Conservation (phyloP, 805 yeast species). For the Zygoascus biomembranicola region DNA sequence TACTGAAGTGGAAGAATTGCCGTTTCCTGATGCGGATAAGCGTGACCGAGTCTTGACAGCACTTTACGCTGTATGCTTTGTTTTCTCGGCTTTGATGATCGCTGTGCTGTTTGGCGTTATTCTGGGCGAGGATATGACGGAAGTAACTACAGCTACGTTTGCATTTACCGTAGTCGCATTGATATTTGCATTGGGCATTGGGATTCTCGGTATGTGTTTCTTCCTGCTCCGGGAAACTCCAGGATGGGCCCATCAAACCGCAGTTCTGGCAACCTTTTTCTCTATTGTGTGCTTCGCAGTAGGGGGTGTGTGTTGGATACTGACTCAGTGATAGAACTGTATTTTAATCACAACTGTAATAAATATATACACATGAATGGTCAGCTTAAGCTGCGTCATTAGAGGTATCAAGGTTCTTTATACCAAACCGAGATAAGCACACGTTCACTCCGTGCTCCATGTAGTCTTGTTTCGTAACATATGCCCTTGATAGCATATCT, state of each 20-base stretch:
- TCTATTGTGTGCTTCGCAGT: conserved; percentile 36
- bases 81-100: conserved; percentile 35
- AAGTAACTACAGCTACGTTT: conserved; percentile 21
- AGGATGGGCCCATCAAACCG: conserved; percentile 35
- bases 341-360: neutral
- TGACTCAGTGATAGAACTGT: conserved; percentile 7
- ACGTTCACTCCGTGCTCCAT: conserved; percentile 71
- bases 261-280: conserved; percentile 37
- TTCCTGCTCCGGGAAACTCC: conserved; percentile 35
- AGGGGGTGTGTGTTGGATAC: conserved; percentile 34
- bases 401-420: conserved; percentile 11
- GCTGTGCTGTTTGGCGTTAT: conserved; percentile 39
- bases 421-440: conserved; percentile 40
- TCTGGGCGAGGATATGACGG: conserved; percentile 25
- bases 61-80: conserved; percentile 35
- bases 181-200: conserved; percentile 34
- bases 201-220: conserved; percentile 39
- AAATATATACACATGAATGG: neutral
- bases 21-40: conserved; percentile 9
- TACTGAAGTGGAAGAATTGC: neutral
- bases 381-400: neutral
- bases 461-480: conserved; percentile 72
- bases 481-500: conserved; percentile 37
- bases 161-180: conserved; percentile 35
- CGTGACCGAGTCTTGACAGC: conserved; percentile 40